These are phyloP conservation scores for Coniochaeta ligniaria DNA, from an alignment of 2,329 filamentous ascomycete species.

Conservation along the genomic window DNA sequence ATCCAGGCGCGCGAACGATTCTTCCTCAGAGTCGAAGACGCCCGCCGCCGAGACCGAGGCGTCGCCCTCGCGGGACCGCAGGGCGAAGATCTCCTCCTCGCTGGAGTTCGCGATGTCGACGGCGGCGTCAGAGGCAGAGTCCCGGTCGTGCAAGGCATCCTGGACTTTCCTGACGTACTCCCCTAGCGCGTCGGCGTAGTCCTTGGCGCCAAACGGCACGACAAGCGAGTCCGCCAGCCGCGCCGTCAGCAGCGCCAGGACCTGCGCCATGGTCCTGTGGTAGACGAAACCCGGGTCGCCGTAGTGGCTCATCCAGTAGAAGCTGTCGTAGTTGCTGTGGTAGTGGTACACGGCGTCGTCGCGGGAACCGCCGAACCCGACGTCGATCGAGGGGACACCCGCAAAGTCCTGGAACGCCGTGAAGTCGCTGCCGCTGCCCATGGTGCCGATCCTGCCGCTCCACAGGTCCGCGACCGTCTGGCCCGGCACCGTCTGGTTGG, in stretches of 20 bases:
- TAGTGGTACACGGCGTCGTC: conserved; percentile 65
- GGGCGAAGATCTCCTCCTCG: conserved; percentile 24
- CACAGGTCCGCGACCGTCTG: conserved; percentile 65
- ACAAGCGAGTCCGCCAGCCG: conserved; percentile 55
- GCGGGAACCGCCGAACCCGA: conserved; percentile 43
- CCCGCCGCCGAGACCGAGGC: neutral
- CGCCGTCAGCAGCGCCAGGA: conserved; percentile 55
- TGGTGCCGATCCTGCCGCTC: conserved; percentile 53
- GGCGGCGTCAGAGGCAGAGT: conserved; percentile 3
- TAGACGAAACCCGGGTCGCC: conserved; percentile 65
- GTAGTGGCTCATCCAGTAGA: conserved; percentile 79
- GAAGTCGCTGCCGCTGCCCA: conserved; percentile 69
- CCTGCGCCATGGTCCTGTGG: conserved; percentile 58
- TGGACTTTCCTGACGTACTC: conserved; percentile 46
- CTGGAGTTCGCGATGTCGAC: neutral
- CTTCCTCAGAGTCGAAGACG: neutral
- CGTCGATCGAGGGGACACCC: conserved; percentile 58
- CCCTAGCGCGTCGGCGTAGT: conserved; percentile 53
- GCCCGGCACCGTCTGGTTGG: conserved; percentile 66
- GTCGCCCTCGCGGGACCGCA: conserved; percentile 20
- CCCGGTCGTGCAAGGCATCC: conserved; percentile 30
- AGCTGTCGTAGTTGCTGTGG: conserved; percentile 87
- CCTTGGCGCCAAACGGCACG: conserved; percentile 55
- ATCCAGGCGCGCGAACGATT: conserved; percentile 20
- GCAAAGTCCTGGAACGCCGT: conserved; percentile 69